A percentile compares a stretch with the other conserved stretches of the same genome.
Conservation (phyloP, 2,329 filamentous ascomycete species). For the Epichloe scottii region DNA sequence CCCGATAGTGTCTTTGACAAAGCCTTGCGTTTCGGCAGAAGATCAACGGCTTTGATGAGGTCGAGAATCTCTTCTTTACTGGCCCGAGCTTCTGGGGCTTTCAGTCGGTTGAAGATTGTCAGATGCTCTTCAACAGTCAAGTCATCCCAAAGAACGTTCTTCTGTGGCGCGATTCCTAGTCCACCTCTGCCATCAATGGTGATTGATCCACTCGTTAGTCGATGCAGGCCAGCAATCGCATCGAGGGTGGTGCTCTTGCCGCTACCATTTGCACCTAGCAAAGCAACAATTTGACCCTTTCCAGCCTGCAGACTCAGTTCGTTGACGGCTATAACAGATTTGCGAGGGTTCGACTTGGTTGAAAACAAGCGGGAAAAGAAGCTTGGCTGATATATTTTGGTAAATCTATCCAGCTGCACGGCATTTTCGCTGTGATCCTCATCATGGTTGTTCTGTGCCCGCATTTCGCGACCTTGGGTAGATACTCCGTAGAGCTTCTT, state of each 20-base stretch:
- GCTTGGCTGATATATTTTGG: conserved; percentile 63
- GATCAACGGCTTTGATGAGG: conserved; percentile 59
- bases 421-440: conserved; percentile 31
- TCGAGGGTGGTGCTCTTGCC: conserved; percentile 87
- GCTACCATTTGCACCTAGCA: conserved; percentile 80
- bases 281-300: conserved; percentile 71
- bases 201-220: conserved; percentile 63
- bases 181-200: conserved; percentile 66
- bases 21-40: conserved; percentile 61
- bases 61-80: conserved; percentile 45
- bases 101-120: conserved; percentile 70
- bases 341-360: conserved; percentile 24
- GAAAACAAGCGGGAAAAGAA: conserved; percentile 42
- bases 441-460: conserved; percentile 20
- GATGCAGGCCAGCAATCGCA: conserved; percentile 72
- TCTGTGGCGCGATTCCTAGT: conserved; percentile 79
- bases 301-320: conserved; percentile 57
- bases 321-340: conserved; percentile 68
- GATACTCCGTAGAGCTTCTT: conserved; percentile 63
- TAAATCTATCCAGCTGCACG: conserved; percentile 59
- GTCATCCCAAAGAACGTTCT: conserved; percentile 88
- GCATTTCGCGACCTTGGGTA: conserved; percentile 44
- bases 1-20: conserved; percentile 69
- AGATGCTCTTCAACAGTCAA: conserved; percentile 80
- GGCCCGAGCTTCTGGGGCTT: conserved; percentile 46